Evolutionary conservation across 2,329 filamentous ascomycete species (phyloP), one percentile per base, ranked within the genome.

Genomic region (Pseudogymnoascus sp.): DNA sequence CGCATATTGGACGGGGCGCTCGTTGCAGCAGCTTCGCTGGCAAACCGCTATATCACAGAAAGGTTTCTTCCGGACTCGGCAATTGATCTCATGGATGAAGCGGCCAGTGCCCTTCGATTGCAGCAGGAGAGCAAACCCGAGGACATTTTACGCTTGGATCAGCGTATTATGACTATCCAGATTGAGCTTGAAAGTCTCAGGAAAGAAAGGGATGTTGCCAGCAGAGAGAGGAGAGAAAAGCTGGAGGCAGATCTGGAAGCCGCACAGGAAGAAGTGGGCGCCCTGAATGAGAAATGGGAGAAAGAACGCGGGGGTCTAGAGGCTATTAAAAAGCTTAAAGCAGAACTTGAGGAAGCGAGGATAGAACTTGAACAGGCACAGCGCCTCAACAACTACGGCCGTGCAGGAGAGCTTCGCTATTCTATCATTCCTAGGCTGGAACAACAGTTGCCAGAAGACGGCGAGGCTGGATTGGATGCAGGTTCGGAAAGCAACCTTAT

Each of bases 51-150:
- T 72, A 94, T 99, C 66, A 96, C 92, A 12, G 92, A 97, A 70
- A 86, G 94, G 1, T 97, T 96, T 73, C 77, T 97, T 0, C 94
- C 94, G 0, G 94, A 99, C 74, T 97, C 97, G 72, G 94, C 94
- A 2, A 97, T 99, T 64, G 94, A 97, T 71, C 74, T 97, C 13
- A 94, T 99, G 72, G 94, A 97, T 65, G 94, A 97, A 74, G 94
- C 94, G 8, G 92, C 92, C 1, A 95, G 89, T 62, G 90, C 91
- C 19, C 77, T 97, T 8, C 85, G 95, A 45, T 75, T 97, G 30
- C 92, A 97, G 70, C 94, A 97, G 73, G 94, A 99, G 73, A 96
- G 90, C 67, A 97, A 96, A 67, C 94, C 94, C 0, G 94, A 97
- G 66, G 85, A 92, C 7, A 96, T 99, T 33, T 90, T 95, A 75